Evolutionary conservation across 306 rosid species (phyloP), one percentile per base, ranked within the genome.

Genomic region (Sophora flavescens): DNA sequence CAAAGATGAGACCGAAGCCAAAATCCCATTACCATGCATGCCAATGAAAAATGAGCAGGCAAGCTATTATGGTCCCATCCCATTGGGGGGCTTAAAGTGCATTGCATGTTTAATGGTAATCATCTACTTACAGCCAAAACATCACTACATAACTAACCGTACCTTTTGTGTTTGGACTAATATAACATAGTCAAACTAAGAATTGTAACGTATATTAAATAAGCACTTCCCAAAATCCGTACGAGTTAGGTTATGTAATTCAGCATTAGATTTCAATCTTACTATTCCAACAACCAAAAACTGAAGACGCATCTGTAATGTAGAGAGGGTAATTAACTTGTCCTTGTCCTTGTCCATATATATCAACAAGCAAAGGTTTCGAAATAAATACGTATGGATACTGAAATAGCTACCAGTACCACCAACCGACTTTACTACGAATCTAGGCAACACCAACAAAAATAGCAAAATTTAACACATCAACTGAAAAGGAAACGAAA

Each of bases 341-440:
- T 70, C 73, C 48, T 80, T 50, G 68, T 59, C 79, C 8, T n/a
- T n/a, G n/a, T n/a, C n/a, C n/a, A n/a, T n/a, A n/a, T n/a, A 48
- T 36, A 47, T 52, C 77, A 70, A 51, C 72, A 47, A 45, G 28
- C 22, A 67, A 1, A 74, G 32, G 9, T 44, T 33, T 35, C 28
- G 22, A 39, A n/a, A 32, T 14, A 44, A 56, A 32, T 14, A 32
- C 44, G 57, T 10, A 45, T 77, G 57, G n/a, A 28, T 39, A 39
- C 38, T 16, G 33, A 72, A 48, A 16, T 33, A 6, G 22, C 50
- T 47, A 22, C 47, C 52, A 53, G 39, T 47, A 22, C 47, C 52
- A 53, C 41, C 61, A 7, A 41, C 45, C 8, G 6, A 68, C 39
- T 62, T 61, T 73, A 47, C 48, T 51, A 10, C 28, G 13, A 17